Conservation (phyloP, 2,329 filamentous ascomycete genomes). For the Fusarium sambucinum region DNA sequence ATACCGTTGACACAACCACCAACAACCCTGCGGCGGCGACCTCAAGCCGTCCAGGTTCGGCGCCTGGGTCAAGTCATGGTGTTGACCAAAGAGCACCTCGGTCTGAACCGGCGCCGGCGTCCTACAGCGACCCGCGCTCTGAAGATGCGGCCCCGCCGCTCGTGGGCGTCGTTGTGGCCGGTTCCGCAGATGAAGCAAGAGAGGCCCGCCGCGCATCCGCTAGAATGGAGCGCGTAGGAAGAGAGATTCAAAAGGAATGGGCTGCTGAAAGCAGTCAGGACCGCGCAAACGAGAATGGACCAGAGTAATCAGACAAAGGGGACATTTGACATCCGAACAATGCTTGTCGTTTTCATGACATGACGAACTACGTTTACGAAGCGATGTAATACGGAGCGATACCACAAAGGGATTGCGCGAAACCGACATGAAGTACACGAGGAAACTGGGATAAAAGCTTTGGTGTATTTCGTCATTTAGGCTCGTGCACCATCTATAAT, state of each 20-base stretch:
- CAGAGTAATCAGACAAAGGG: conserved; percentile 39
- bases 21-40: conserved; percentile 24
- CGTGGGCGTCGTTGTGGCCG: conserved; percentile 66
- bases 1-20: conserved; percentile 36
- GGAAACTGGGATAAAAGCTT: conserved; percentile 11
- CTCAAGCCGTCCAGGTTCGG: conserved; percentile 31
- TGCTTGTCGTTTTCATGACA: conserved; percentile 24
- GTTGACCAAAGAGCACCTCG: conserved; percentile 28
- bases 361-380: conserved; percentile 45
- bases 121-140: conserved; percentile 39
- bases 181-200: conserved; percentile 58
- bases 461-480: conserved; percentile 9
- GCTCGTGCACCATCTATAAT: conserved; percentile 18
- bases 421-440: conserved; percentile 3
- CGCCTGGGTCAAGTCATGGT: conserved; percentile 33
- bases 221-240: conserved; percentile 66
- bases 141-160: conserved; percentile 63
- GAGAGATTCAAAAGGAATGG: conserved; percentile 68
- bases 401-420: conserved; percentile 16
- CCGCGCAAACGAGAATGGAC: conserved; percentile 41
- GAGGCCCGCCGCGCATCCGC: conserved; percentile 67
- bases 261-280: conserved; percentile 48
- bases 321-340: conserved; percentile 1
- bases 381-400: conserved; percentile 41
- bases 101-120: conserved; percentile 26